Evolutionary conservation across 768 basidiomycete species (phyloP).

Genomic region (Epithele typhae): DNA sequence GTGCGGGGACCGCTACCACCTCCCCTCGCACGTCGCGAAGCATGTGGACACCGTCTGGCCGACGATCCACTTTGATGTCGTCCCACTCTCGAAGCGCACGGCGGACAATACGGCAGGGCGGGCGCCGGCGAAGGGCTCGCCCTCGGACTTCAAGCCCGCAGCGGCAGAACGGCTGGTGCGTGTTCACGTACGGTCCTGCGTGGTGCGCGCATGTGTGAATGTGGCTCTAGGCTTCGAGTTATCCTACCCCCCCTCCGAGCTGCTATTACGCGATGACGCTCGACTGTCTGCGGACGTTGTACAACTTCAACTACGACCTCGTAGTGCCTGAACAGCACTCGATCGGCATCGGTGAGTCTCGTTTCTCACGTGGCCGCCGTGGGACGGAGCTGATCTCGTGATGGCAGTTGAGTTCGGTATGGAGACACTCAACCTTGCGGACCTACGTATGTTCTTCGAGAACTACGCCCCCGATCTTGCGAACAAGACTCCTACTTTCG

Average conservation of each 20-base stretch:
- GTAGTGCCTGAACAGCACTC: conserved; percentile 18
- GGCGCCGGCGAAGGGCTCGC: background rate
- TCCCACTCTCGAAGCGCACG: background rate
- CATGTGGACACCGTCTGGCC: conserved; percentile 69
- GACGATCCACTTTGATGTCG: conserved; percentile 54
- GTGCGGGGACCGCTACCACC: conserved; percentile 57
- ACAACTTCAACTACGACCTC: conserved; percentile 25
- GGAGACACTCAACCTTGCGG: conserved; percentile 34
- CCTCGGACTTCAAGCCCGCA: too few relatives aligned
- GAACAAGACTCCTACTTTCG: conserved; percentile 33
- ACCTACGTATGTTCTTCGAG: conserved; percentile 37
- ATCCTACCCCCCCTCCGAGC: background rate
- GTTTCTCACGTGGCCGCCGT: background rate
- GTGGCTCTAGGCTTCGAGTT: too few relatives aligned
- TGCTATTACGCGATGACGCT: conserved; percentile 26
- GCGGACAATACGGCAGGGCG: background rate
- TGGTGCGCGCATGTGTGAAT: too few relatives aligned
- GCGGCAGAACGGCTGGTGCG: too few relatives aligned
- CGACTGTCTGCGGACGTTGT: conserved; percentile 26
- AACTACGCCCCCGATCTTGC: conserved; percentile 36
- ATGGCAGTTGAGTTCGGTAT: conserved; percentile 38
- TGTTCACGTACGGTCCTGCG: too few relatives aligned
- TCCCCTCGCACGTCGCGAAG: conserved; percentile 51
- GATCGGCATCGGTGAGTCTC: conserved; percentile 26
- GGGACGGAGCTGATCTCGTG: too few relatives aligned